Evolutionary conservation across 2,329 filamentous ascomycete genomes (phyloP).

Genomic region (Cladophialophora bantiana): DNA sequence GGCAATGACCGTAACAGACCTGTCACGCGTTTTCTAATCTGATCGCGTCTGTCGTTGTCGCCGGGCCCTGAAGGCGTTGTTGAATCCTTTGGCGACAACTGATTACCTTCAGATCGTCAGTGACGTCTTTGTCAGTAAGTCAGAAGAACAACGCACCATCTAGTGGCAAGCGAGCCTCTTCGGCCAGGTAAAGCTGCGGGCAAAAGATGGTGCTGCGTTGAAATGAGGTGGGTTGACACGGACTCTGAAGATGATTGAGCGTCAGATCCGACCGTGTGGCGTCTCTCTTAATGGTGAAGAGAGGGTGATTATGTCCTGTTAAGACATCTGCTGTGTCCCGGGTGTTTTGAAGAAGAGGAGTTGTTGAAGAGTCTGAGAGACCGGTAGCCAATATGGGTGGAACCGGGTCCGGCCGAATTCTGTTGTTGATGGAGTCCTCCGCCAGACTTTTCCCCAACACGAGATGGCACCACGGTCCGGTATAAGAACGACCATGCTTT

Average conservation of each 20-base stretch:
- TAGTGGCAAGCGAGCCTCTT: not conserved
- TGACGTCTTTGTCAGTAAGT: not conserved
- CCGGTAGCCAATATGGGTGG: slow-evolving; percentile 9
- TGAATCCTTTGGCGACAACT: not conserved
- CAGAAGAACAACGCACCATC: not conserved
- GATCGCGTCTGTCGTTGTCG: not conserved
- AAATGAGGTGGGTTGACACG: slow-evolving; percentile 8
- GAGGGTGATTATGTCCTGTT: not conserved
- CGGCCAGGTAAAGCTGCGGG: not conserved
- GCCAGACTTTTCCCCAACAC: not conserved
- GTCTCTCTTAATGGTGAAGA: not conserved
- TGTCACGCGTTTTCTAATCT: not conserved
- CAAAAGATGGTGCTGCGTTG: not conserved
- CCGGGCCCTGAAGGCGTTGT: not conserved
- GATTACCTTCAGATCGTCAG: slow-evolving; percentile 5
- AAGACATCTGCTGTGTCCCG: slow-evolving; percentile 5
- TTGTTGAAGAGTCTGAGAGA: slow-evolving; percentile 19
- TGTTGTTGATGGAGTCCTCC: not conserved
- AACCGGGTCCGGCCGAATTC: slow-evolving; percentile 17
- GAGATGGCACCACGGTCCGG: slow-evolving; percentile 12
- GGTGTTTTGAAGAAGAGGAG: slow-evolving; percentile 24
- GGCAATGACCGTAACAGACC: slow-evolving; percentile 1
- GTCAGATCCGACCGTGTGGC: not conserved
- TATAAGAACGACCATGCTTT: slow-evolving; percentile 17
- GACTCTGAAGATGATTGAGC: not conserved